Evolutionary conservation across 2,329 filamentous ascomycete genomes (phyloP).

Genomic region (Atkinsonella texensis): DNA sequence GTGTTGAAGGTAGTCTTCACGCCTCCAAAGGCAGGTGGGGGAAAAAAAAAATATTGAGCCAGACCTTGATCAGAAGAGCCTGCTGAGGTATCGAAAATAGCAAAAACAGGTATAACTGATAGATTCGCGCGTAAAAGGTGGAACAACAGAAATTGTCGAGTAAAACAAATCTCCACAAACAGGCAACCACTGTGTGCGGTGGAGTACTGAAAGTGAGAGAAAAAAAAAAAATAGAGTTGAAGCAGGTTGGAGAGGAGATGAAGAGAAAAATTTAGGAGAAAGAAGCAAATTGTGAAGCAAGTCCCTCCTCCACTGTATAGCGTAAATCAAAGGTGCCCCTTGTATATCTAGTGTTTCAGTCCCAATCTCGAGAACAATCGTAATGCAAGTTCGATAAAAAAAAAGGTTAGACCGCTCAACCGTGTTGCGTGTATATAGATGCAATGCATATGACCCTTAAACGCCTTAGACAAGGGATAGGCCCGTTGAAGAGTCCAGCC

Average conservation of each 20-base stretch:
- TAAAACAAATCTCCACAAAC: not conserved
- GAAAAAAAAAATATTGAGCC: conserved; percentile 1
- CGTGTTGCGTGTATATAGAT: conserved; percentile 2
- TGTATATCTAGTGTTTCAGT: not conserved
- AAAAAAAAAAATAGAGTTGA: not conserved
- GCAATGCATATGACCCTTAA: conserved; percentile 6
- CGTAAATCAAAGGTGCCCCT: conserved; percentile 1
- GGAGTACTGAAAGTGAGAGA: not conserved
- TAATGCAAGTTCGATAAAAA: not conserved
- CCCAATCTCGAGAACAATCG: not conserved
- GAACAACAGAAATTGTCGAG: not conserved
- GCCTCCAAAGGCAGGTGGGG: not conserved
- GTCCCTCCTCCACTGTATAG: conserved; percentile 7
- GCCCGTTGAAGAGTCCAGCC: not conserved
- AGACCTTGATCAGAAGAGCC: conserved; percentile 7
- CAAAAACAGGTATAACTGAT: conserved; percentile 2
- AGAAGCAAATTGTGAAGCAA: not conserved
- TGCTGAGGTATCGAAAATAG: conserved; percentile 10
- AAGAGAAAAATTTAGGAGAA: not conserved
- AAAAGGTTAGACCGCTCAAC: not conserved
- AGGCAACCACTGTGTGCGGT: not conserved
- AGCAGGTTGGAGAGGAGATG: not conserved
- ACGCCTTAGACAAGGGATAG: conserved; percentile 1
- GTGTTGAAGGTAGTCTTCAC: not conserved
- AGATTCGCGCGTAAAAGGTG: not conserved